Base-by-base conservation (phyloP, 176 grass and related monocot genomes). In the Typha latifolia region DNA sequence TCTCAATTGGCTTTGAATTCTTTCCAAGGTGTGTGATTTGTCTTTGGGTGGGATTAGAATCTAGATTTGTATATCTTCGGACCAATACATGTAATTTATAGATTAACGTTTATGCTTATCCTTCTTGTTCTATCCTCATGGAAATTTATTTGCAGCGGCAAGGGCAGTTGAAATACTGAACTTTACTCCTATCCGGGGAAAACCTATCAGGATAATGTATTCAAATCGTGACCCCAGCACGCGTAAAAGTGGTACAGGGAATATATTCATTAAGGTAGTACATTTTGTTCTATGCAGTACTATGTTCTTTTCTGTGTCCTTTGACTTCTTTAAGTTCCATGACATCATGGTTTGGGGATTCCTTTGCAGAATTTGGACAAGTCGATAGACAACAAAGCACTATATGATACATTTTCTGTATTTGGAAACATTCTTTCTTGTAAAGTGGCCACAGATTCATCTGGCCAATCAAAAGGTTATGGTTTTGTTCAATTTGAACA, bases 141-240 rank as follows among this genome's bases (percentile, higher is more conserved):
- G 16, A 19, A 19, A 21, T 59, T 59, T 59, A 1, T 61, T 68
- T 3, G 32, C 71, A 90, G 87, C 87, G 62, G 82, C 79, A 19
- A 75, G 72, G 20, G 72, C 87, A 50, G 50, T 90, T 68, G 87
- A 90, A 15, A 12, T 82, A 72, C 82, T 90, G 22, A 90, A 90
- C 72, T 90, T 82, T 71, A 70, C 87, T 29, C 82, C 74, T 15
- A 68, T 90, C 18, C 85, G 80, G 29, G 77, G 79, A 68, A 85
- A 82, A 65, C 82, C 87, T 10, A 90, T 90, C 59, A 80, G 82
- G 48, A 79, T 90, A 61, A 90, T 90, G 87, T 85, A 90, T 69
- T 90, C 87, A n/a, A 90, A 90, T 61, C 87, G 87, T 64, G 87
- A 90, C 76, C 87, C 87, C 22, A 90, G 82, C 76, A 80, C 49